Base-by-base conservation (phyloP, 768 basidiomycete species). In the Termitomyces sp. region DNA sequence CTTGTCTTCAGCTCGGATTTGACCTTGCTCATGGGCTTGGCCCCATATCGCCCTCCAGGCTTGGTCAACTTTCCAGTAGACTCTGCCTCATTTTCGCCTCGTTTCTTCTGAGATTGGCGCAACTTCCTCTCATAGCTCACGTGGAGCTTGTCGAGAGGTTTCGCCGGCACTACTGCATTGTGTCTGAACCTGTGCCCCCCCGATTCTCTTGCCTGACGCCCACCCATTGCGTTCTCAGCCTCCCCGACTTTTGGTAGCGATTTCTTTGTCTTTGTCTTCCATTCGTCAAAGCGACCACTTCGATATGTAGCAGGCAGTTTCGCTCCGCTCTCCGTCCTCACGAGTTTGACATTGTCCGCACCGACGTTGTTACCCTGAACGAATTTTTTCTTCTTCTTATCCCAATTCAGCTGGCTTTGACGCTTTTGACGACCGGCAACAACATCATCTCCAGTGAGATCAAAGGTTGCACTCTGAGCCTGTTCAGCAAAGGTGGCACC, bases 361-460 rank as follows among this genome's bases (percentile, higher is more conserved):
- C 94, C 96, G 45, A 74, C 79, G 12, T 92, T 91, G 55, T 86
- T 88, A 4, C 93, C 92, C 64, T 90, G 84, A 42, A 96, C 78
- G 62, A 97, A 97, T 66, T 89, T 92, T 70, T 97, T 97, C 75
- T 92, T 95, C 75, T 94, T 95, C 67, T 92, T 91, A 73, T 98
- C 94, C 97, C 97, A 99, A 29, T 79, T 87, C 66, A 92, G 68
- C 54, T 86, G 88, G 44, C 81, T 69, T 56, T 86, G 88, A 39
- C 81, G 81, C 56, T 80, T 84, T 51, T 82, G 81, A 34, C 83
- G 79, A 22, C 80, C 75, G 10, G 80, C 77, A 12, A 79, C 70
- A 8, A 81, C 86, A 47, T 93, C 90, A 64, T 98, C 92, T 15
- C 85, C 86, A 2, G 83, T 76, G 28, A 98, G 80, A 70, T 97